These are phyloP conservation scores for Funneliformis mosseae DNA, from an alignment of 192 early-diverging fungal genomes.

Conservation along the genomic window DNA sequence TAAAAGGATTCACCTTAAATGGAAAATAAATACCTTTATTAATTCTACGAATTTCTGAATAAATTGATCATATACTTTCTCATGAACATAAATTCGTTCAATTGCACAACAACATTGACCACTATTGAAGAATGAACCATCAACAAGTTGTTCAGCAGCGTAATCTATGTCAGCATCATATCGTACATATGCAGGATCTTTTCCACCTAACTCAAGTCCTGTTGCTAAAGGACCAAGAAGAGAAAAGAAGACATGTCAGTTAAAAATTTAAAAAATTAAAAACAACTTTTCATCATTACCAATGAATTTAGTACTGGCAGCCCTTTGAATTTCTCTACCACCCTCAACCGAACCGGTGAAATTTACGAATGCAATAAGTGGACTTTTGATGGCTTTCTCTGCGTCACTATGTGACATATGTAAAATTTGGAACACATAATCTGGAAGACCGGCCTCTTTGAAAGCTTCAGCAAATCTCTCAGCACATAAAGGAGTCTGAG, in stretches of 20 bases:
- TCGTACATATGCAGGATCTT: conserved; percentile 82
- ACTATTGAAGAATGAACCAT: conserved; percentile 81
- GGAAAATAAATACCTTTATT: conserved; percentile 46
- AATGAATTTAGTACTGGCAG: conserved; percentile 60
- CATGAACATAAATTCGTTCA: conserved; percentile 80
- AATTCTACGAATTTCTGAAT: conserved; percentile 59
- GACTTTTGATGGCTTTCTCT: conserved; percentile 57
- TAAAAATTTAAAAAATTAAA: not conserved
- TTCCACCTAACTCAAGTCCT: conserved; percentile 82
- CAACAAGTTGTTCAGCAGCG: conserved; percentile 75
- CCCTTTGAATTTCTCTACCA: conserved; percentile 63
- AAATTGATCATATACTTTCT: conserved; percentile 69
- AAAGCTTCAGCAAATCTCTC: conserved; percentile 69
- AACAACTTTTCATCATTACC: conserved; percentile 40
- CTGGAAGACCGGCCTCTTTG: conserved; percentile 67
- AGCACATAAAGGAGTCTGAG: conserved; percentile 77
- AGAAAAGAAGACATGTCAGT: not conserved
- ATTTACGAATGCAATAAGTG: conserved; percentile 64
- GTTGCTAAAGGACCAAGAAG: conserved; percentile 48
- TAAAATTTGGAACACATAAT: conserved; percentile 64
- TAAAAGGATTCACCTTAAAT: not conserved
- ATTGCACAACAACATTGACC: conserved; percentile 84
- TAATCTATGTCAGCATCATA: conserved; percentile 69
- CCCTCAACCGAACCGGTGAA: conserved; percentile 81
- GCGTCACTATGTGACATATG: conserved; percentile 54